These are phyloP conservation scores for Sclerospora graminicola DNA, from an alignment of 352 stramenopile genomes.

Conservation along the genomic window DNA sequence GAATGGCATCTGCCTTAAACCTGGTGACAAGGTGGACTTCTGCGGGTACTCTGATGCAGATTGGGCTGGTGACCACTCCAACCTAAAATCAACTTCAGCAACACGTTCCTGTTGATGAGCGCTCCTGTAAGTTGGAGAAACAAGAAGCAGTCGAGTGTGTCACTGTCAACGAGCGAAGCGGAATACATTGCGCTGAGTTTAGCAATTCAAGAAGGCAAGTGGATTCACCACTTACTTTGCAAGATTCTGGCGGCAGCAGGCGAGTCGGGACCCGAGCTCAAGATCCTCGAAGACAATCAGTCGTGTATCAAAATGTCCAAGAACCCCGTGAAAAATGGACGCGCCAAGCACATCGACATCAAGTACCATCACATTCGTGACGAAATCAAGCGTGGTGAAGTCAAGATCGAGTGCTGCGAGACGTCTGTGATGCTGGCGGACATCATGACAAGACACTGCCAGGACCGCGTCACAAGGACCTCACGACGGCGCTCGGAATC, in stretches of 20 bases:
- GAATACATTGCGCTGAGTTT: conserved; percentile 7
- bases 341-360: conserved; percentile 25
- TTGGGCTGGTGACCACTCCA: conserved; percentile 3
- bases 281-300: conserved; percentile 6
- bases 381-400: conserved; percentile 13
- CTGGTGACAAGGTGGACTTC: conserved; percentile 2
- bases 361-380: conserved; percentile 19
- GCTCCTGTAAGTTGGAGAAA: background rate
- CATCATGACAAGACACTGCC: background rate
- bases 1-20: conserved; percentile 5
- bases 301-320: conserved; percentile 4
- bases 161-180: conserved; percentile 5
- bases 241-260: background rate
- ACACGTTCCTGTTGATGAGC: conserved; percentile 2
- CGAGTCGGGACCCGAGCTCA: conserved; percentile 3
- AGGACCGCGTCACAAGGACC: background rate
- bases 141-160: conserved; percentile 5
- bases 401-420: conserved; percentile 1
- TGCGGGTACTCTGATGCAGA: conserved; percentile 6
- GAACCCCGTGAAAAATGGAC: conserved; percentile 11
- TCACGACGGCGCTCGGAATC: background rate
- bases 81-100: conserved; percentile 6
- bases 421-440: background rate
- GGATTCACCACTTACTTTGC: conserved; percentile 1
- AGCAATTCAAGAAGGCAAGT: conserved; percentile 2